These are phyloP conservation scores for Globisporangium heterothallicum DNA, from an alignment of 352 stramenopile species.

Conservation along the genomic window DNA sequence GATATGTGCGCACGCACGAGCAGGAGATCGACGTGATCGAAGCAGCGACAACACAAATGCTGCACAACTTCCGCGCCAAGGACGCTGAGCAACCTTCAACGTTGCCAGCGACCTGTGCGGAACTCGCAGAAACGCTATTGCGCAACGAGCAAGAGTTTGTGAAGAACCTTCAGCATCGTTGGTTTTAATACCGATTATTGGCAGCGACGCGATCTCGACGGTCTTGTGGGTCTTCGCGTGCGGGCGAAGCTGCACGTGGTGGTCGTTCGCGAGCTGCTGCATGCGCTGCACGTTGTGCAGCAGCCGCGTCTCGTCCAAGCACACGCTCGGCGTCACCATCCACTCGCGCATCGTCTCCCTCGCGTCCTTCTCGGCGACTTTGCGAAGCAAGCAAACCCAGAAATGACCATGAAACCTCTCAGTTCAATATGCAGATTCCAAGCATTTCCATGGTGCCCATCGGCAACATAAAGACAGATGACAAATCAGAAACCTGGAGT, in stretches of 20 bases:
- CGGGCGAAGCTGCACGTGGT: conserved; percentile 53
- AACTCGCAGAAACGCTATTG: conserved; percentile 25
- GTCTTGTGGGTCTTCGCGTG: conserved; percentile 81
- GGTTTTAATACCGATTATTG: conserved; percentile 31
- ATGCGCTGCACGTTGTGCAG: conserved; percentile 62
- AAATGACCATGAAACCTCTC: too few species aligned
- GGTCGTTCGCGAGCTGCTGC: conserved; percentile 39
- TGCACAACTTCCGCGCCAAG: conserved; percentile 53
- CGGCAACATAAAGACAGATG: too few species aligned
- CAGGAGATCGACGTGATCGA: conserved; percentile 45
- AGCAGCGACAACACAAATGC: conserved; percentile 44
- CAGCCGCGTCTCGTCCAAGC: conserved; percentile 51
- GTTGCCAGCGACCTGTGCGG: conserved; percentile 25
- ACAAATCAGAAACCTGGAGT: too few species aligned
- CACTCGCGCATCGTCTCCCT: conserved; percentile 32
- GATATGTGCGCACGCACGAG: conserved; percentile 62
- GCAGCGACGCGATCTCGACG: conserved; percentile 50
- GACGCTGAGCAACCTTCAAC: conserved; percentile 17
- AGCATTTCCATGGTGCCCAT: too few species aligned
- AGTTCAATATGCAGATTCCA: too few species aligned
- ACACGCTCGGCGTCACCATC: conserved; percentile 60
- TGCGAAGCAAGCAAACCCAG: too few species aligned
- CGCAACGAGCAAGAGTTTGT: conserved; percentile 16
- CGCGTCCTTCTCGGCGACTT: not conserved
- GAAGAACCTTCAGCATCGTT: conserved; percentile 27